A percentile compares a stretch with the other conserved stretches of the same genome.
Conservation (phyloP, 2,329 filamentous ascomycete species). For the Hypoxylon sp. region DNA sequence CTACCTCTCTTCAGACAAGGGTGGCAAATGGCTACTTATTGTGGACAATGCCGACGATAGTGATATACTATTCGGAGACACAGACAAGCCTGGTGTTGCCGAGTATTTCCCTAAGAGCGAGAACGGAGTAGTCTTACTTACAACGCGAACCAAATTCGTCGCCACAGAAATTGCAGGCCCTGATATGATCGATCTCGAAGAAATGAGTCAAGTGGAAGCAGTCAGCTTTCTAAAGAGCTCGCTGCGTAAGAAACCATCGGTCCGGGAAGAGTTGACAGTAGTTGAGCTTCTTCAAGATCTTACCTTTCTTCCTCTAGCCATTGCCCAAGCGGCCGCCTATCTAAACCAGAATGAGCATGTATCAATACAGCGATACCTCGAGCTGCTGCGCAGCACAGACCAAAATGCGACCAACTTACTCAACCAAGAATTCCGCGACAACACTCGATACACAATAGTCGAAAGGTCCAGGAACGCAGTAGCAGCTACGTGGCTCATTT, state of each 20-base stretch:
- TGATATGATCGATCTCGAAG: neutral
- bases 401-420: neutral
- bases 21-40: conserved; percentile 51
- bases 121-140: conserved; percentile 48
- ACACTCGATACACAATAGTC: neutral
- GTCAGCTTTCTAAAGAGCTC: too few relatives aligned
- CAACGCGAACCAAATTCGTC: conserved; percentile 47
- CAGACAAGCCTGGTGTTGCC: too few relatives aligned
- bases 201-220: neutral
- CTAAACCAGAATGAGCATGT: conserved; percentile 46
- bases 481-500: neutral
- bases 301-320: conserved; percentile 52
- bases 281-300: conserved; percentile 46
- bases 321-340: conserved; percentile 53
- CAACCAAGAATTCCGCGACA: neutral
- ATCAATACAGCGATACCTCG: conserved; percentile 46
- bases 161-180: conserved; percentile 38
- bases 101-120: neutral
- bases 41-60: conserved; percentile 55
- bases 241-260: neutral
- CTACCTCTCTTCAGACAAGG: conserved; percentile 41
- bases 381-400: neutral
- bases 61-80: conserved; percentile 41
- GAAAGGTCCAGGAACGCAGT: neutral
- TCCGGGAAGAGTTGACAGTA: conserved; percentile 11